Percentiles rank a stretch among this genome's conserved stretches.
These are phyloP conservation scores for Coemansia sp. DNA, from an alignment of 192 early-diverging fungal genomes.

Conservation along the genomic window DNA sequence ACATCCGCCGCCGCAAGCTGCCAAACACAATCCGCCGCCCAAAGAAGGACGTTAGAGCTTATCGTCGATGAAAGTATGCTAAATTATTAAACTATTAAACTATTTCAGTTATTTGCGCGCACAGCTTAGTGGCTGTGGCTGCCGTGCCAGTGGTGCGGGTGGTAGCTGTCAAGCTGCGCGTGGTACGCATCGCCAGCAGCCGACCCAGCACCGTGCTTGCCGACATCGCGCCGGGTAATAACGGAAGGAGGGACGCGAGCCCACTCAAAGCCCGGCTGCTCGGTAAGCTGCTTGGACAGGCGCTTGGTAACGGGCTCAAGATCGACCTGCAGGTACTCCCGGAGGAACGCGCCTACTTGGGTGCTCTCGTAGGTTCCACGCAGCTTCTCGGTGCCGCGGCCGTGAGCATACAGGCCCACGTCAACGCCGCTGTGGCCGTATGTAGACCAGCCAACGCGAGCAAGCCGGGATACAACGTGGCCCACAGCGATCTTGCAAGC, in stretches of 20 bases:
- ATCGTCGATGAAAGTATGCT: not conserved
- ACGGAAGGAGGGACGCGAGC: not conserved
- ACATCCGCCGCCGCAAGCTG: conserved; percentile 46
- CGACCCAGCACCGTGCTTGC: not conserved
- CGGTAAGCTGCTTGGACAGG: conserved; percentile 40
- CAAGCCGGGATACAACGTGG: conserved; percentile 23
- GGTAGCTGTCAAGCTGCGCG: conserved; percentile 5
- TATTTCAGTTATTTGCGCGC: not conserved
- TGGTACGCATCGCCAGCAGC: conserved; percentile 5
- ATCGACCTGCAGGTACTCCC: conserved; percentile 59
- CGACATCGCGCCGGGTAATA: not conserved
- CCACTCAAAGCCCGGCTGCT: conserved; percentile 11
- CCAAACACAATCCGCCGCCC: conserved; percentile 10
- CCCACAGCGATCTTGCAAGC: conserved; percentile 26
- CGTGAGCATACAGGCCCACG: conserved; percentile 80
- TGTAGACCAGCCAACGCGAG: conserved; percentile 71
- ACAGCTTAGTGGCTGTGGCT: conserved; percentile 7
- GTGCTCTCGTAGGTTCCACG: conserved; percentile 72
- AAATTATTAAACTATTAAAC: not conserved
- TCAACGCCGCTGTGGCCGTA: conserved; percentile 90
- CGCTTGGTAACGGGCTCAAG: conserved; percentile 52
- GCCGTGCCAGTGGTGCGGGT: not conserved
- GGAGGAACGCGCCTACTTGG: conserved; percentile 64
- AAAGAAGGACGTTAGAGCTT: not conserved
- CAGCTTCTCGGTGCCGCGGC: conserved; percentile 21